Percentiles rank a stretch among this genome's conserved stretches.
These are phyloP conservation scores for Solanum bulbocastanum DNA, from an alignment of 257 asterid species.

Conservation along the genomic window DNA sequence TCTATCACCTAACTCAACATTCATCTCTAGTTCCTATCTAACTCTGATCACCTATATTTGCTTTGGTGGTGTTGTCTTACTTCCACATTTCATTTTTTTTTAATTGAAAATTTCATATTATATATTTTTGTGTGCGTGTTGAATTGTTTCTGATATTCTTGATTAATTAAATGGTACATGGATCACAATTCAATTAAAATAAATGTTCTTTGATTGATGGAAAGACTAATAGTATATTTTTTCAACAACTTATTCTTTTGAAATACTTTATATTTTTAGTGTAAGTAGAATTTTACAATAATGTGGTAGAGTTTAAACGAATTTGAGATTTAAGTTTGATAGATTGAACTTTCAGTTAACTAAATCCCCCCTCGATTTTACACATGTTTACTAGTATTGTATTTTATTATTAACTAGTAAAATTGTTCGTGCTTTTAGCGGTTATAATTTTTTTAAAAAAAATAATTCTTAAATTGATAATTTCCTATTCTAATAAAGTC, in stretches of 20 bases:
- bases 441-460: background rate
- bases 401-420: too few relatives aligned
- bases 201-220: background rate
- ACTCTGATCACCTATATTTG: background rate
- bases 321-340: too few relatives aligned
- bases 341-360: background rate
- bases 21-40: background rate
- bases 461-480: background rate
- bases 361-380: background rate
- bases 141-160: background rate
- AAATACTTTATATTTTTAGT: too few relatives aligned
- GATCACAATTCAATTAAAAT: background rate
- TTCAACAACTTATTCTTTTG: background rate
- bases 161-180: background rate
- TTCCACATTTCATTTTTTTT: background rate
- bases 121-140: background rate
- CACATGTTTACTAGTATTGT: background rate
- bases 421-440: too few relatives aligned
- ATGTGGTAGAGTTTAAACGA: too few relatives aligned
- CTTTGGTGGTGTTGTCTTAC: background rate
- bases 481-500: background rate
- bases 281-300: too few relatives aligned
- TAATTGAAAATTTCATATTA: background rate
- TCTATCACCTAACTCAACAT: background rate
- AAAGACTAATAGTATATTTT: too few relatives aligned